phyloP scores from a whole-genome alignment of 176 grass and related monocot species.

The Paspalum vaginatum region DNA sequence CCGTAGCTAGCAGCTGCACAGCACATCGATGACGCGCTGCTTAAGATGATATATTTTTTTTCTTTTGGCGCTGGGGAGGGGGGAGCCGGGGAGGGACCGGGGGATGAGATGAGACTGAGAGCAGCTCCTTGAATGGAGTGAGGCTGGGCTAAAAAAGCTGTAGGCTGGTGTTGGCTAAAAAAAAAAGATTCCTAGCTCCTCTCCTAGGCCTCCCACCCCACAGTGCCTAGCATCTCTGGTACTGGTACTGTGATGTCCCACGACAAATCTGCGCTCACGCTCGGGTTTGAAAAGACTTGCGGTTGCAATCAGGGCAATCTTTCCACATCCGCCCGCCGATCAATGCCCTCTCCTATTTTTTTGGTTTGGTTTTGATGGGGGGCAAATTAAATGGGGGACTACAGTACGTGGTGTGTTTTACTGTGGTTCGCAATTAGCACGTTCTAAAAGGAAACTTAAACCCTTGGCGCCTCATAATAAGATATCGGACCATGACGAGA shows the following conservation, averaged over 20 bases:
- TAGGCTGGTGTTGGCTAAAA: not conserved
- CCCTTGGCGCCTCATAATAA: too few species aligned
- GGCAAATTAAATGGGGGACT: too few species aligned
- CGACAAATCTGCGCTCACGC: slow-evolving; percentile 51
- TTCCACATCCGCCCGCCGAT: not conserved
- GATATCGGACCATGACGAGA: too few species aligned
- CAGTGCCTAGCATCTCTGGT: not conserved
- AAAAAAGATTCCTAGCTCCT: slow-evolving; percentile 30
- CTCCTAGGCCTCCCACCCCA: not conserved
- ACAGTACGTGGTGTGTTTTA: too few species aligned
- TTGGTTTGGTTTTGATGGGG: too few species aligned
- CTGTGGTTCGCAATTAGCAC: too few species aligned
- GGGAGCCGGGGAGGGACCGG: too few species aligned
- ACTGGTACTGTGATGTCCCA: not conserved
- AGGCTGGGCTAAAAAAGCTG: too few species aligned
- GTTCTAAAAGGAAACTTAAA: too few species aligned
- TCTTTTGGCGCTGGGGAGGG: too few species aligned
- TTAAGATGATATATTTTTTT: not conserved
- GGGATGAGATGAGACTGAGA: not conserved
- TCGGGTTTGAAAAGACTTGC: slow-evolving; percentile 32
- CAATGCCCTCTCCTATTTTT: too few species aligned
- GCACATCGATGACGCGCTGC: not conserved
- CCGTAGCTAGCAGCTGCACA: not conserved
- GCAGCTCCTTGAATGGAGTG: slow-evolving; percentile 29
- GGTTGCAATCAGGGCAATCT: slow-evolving; percentile 12